A percentile compares a stretch with the other conserved stretches of the same genome.
Evolutionary conservation across 148 eudicot species (phyloP).

Genomic region (Euryodendron excelsum): DNA sequence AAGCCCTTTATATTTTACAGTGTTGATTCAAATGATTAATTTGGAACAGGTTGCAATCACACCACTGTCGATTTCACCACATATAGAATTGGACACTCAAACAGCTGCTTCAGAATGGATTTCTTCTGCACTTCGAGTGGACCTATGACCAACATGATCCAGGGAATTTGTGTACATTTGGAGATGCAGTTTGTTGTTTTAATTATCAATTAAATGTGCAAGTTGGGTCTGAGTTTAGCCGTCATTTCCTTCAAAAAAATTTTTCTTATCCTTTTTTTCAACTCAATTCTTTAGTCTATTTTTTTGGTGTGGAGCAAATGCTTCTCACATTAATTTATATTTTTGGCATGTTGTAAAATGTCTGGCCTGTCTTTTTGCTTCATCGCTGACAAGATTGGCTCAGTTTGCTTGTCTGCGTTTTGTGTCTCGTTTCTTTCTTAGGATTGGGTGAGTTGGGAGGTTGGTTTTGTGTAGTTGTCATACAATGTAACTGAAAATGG

Average conservation of each 20-base stretch:
- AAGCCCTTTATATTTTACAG: neutral
- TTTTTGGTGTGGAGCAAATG: conserved; percentile 23
- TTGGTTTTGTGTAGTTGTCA: conserved; percentile 1
- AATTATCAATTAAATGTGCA: conserved; percentile 15
- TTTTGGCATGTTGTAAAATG: conserved; percentile 19
- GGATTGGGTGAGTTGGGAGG: neutral
- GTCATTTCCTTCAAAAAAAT: neutral
- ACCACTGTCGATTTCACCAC: conserved; percentile 40
- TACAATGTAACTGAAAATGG: conserved; percentile 21
- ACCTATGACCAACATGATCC: conserved; percentile 19
- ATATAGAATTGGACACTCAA: conserved; percentile 32
- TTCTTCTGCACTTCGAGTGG: conserved; percentile 31
- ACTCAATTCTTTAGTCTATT: neutral
- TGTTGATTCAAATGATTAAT: conserved; percentile 7
- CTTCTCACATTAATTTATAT: conserved; percentile 18
- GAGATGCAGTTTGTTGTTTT: conserved; percentile 19
- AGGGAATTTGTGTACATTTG: conserved; percentile 19
- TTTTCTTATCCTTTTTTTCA: conserved; percentile 6
- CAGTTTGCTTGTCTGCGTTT: conserved; percentile 13
- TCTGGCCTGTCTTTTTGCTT: neutral
- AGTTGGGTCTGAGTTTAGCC: neutral
- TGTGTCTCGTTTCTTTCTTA: neutral
- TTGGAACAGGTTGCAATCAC: conserved; percentile 60
- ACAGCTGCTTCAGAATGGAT: conserved; percentile 58
- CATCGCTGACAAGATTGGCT: conserved; percentile 6